A percentile compares a stretch with the other conserved stretches of the same genome.
phyloP scores from a whole-genome alignment of 345 rosid genomes.

The Salix suchowensis region DNA sequence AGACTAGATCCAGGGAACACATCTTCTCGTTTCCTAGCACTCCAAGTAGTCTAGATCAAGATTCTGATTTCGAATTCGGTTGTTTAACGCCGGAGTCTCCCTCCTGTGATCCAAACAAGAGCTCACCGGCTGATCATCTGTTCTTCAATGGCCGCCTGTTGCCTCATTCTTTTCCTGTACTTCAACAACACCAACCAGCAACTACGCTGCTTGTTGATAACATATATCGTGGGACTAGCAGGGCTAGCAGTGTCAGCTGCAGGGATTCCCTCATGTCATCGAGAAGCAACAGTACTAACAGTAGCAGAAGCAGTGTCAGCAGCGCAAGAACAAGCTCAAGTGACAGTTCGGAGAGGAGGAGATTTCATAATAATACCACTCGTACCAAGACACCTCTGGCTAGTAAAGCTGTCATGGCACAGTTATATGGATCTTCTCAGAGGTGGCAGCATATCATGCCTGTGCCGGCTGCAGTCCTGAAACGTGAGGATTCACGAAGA shows the following conservation, averaged over 20 bases:
- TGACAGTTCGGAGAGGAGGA: conserved; percentile 34
- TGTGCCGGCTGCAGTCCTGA: conserved; percentile 27
- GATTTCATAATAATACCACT: conserved; percentile 11
- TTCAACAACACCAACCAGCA: conserved; percentile 1
- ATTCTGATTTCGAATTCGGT: conserved; percentile 69
- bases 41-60: conserved; percentile 26
- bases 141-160: conserved; percentile 73
- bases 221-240: conserved; percentile 32
- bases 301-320: conserved; percentile 61
- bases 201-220: background rate
- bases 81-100: conserved; percentile 57
- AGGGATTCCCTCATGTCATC: conserved; percentile 54
- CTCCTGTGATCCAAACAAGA: conserved; percentile 37
- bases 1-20: conserved; percentile 19
- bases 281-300: conserved; percentile 59
- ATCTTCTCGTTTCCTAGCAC: conserved; percentile 45
- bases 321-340: conserved; percentile 62
- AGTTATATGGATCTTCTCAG: conserved; percentile 53
- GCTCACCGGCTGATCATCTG: conserved; percentile 82
- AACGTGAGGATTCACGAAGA: conserved; percentile 46
- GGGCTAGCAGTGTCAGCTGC: conserved; percentile 52
- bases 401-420: conserved; percentile 49
- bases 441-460: conserved; percentile 72
- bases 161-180: conserved; percentile 64
- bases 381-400: conserved; percentile 21